These are phyloP conservation scores for Xylaria sp. DNA, from an alignment of 2,329 filamentous ascomycete genomes.

Conservation along the genomic window DNA sequence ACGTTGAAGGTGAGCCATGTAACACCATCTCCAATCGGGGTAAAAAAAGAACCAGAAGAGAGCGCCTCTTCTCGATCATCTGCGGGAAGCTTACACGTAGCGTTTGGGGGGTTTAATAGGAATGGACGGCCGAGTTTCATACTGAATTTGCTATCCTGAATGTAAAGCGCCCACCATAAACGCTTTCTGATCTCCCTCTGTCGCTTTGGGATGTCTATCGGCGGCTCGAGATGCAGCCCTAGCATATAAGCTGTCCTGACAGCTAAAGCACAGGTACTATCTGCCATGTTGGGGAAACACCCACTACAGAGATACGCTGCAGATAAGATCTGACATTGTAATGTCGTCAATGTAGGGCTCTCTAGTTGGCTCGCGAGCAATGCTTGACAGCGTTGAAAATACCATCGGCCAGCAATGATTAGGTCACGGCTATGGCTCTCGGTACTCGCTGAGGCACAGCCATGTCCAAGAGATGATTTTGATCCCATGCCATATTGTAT, in stretches of 20 bases:
- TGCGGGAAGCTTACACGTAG: conserved; percentile 52
- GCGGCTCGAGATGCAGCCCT: conserved; percentile 60
- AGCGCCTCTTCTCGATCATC: conserved; percentile 50
- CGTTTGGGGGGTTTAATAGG: conserved; percentile 48
- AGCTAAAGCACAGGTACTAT: conserved; percentile 54
- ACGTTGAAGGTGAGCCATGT: conserved; percentile 54
- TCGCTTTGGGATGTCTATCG: conserved; percentile 51
- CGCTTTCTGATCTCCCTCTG: conserved; percentile 53
- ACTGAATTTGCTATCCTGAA: conserved; percentile 58
- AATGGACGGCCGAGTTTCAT: conserved; percentile 60
- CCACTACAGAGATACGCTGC: conserved; percentile 59
- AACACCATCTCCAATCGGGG: conserved; percentile 46
- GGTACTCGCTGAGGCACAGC: no score
- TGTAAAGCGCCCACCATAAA: conserved; percentile 64
- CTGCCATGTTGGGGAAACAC: conserved; percentile 60
- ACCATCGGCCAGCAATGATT: conserved; percentile 56
- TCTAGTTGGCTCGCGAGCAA: conserved; percentile 58
- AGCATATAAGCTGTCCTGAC: conserved; percentile 59
- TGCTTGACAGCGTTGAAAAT: conserved; percentile 59
- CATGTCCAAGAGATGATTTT: conserved; percentile 4
- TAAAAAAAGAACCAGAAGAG: conserved; percentile 47
- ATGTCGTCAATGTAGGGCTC: conserved; percentile 57
- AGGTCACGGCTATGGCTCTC: conserved; percentile 47
- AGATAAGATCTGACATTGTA: conserved; percentile 60
- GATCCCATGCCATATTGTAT: conserved; percentile 53